Percentiles rank a stretch among this genome's conserved stretches.
Evolutionary conservation across 2,329 filamentous ascomycete genomes (phyloP).

Genomic region (Ophiostoma triangulosporum): DNA sequence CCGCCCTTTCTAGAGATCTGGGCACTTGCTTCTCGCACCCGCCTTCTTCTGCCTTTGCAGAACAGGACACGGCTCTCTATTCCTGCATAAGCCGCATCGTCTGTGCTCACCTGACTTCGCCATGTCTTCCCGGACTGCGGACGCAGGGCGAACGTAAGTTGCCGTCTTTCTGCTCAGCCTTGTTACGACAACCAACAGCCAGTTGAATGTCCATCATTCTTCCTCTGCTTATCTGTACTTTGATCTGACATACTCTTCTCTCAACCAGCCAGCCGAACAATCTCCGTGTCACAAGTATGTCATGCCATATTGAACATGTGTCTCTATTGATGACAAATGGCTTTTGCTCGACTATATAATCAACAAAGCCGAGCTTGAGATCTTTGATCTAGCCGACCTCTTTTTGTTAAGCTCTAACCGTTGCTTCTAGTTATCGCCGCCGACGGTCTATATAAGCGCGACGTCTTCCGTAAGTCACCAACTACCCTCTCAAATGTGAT

Average conservation of each 20-base stretch:
- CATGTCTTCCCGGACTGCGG: constrained; percentile 3
- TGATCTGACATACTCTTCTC: neutral
- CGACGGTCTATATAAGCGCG: constrained; percentile 95
- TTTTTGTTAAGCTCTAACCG: neutral
- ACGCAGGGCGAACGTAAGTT: neutral
- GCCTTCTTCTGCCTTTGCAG: neutral
- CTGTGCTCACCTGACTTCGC: neutral
- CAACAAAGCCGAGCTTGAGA: neutral
- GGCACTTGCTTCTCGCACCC: neutral
- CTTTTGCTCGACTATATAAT: neutral
- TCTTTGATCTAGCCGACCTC: neutral
- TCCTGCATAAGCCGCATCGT: neutral
- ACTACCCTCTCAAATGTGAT: neutral
- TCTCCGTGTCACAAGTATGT: constrained; percentile 80
- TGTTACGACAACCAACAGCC: neutral
- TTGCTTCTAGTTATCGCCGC: constrained; percentile 73
- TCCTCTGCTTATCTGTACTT: neutral
- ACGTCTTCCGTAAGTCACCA: constrained; percentile 83
- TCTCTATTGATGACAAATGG: neutral
- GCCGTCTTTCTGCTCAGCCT: neutral
- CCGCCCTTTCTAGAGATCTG: neutral
- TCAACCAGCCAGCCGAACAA: constrained; percentile 31
- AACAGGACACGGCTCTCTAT: neutral
- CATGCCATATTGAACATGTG: neutral
- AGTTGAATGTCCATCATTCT: neutral